Base-by-base conservation (phyloP, 192 early-diverging fungal genomes). In the Coemansia sp. region DNA sequence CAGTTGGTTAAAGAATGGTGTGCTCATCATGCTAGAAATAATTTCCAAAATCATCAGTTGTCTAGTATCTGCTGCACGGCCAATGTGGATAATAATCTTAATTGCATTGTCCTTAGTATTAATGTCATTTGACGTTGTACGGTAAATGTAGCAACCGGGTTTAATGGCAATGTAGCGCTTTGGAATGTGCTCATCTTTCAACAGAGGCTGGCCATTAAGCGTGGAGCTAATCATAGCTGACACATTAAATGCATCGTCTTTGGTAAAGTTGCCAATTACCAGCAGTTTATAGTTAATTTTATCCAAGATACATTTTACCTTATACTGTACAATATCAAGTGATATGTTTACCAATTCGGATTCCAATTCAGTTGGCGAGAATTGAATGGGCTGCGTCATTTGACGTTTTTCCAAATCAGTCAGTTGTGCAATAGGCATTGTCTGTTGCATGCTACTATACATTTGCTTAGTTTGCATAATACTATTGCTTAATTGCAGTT, bases 1-100 rank as follows among this genome's bases (percentile, higher is more conserved):
- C 44, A 98, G 67, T 55, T 92, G 87, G 67, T 92, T 86, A 74
- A 97, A 98, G 53, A 83, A 87, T 10, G 91, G 89, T 58, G 92
- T 90, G 30, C 86, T 67, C 5, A 84, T 67, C 45, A 96, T 88
- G 43, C 89, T 85, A 1, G 75, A 78, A 50, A 97, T 58, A 23
- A 97, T 73, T 40, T 69, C 66, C 12, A 91, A 56, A 1, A 81
- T 64, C 21, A 81, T 81, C 19, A 86, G 81, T 27, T 85, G 67
- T 18, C 76, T 54, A 35, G 59, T 75, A 46, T 95, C 68, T 3
- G 62, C 65, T 7, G 80, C 78, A 51, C 85, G 81, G 3, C 93
- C 93, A 25, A 90, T 82, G 62, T 94, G 89, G 9, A 93, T 61
- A 42, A 82, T 83, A 60, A 88, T 88, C 25, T 88, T 84, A 29